phyloP scores from a whole-genome alignment of 2,329 filamentous ascomycete genomes.

The Colletotrichum sublineola region DNA sequence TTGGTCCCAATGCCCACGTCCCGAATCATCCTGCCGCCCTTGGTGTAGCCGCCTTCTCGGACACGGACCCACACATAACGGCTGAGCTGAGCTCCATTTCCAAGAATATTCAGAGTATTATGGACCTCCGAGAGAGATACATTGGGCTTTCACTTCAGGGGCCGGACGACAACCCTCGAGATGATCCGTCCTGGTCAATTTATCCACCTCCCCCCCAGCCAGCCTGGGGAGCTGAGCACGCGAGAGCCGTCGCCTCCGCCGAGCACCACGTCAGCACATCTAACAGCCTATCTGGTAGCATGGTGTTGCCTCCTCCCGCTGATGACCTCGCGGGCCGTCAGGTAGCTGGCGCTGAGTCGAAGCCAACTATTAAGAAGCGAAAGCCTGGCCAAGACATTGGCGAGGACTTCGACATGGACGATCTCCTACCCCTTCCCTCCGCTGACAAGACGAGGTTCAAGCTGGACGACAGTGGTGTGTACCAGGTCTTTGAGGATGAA shows the following conservation, averaged over 20 bases:
- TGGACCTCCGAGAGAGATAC: slow-evolving; percentile 91
- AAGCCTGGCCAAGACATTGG: slow-evolving; percentile 93
- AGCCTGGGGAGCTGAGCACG: slow-evolving; percentile 70
- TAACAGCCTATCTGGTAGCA: slow-evolving; percentile 64
- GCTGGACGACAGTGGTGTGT: slow-evolving; percentile 88
- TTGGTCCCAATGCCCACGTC: not conserved
- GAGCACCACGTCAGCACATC: slow-evolving; percentile 52
- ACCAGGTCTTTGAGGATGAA: slow-evolving; percentile 86
- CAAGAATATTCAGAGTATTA: slow-evolving; percentile 88
- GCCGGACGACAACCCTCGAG: slow-evolving; percentile 87
- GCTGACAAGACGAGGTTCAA: slow-evolving; percentile 79
- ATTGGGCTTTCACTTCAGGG: slow-evolving; percentile 87
- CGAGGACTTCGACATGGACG: slow-evolving; percentile 88
- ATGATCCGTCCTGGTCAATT: slow-evolving; percentile 85
- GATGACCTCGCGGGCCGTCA: slow-evolving; percentile 41
- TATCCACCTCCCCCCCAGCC: slow-evolving; percentile 94
- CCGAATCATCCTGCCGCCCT: slow-evolving; percentile 64
- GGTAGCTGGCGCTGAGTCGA: slow-evolving; percentile 52
- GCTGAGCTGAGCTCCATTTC: slow-evolving; percentile 89
- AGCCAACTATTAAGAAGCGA: slow-evolving; percentile 70
- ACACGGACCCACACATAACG: slow-evolving; percentile 83
- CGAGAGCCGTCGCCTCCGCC: slow-evolving; percentile 48
- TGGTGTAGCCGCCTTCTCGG: slow-evolving; percentile 75
- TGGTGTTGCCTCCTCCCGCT: slow-evolving; percentile 49
- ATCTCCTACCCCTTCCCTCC: slow-evolving; percentile 80